Conservation (phyloP, 2,329 filamentous ascomycete genomes). For the Daldinia sp. region DNA sequence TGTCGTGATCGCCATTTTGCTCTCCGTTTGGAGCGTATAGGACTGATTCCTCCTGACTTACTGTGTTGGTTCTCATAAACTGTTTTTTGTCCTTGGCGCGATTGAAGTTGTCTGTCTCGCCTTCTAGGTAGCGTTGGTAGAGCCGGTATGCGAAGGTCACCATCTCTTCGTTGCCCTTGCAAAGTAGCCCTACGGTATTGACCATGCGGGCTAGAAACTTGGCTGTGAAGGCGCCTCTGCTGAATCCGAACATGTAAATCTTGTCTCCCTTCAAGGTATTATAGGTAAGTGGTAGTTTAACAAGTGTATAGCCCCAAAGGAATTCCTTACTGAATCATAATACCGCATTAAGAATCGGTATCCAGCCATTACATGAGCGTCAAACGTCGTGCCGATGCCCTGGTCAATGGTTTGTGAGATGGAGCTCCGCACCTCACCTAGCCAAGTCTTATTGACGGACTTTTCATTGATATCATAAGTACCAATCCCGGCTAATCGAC, state of each 20-base stretch:
- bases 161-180: not conserved
- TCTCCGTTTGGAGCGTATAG: no score
- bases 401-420: slow-evolving; percentile 45
- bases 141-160: not conserved
- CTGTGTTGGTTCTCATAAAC: not conserved
- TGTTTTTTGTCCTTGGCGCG: not conserved
- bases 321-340: slow-evolving; percentile 51
- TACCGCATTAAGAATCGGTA: slow-evolving; percentile 65
- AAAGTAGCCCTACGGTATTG: slow-evolving; percentile 57
- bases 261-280: slow-evolving; percentile 51
- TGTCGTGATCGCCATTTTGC: not conserved
- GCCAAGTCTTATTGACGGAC: slow-evolving; percentile 50
- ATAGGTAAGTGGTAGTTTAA: slow-evolving; percentile 6
- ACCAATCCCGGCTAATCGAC: slow-evolving; percentile 55
- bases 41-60: not conserved
- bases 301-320: not conserved
- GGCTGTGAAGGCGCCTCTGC: slow-evolving; percentile 61
- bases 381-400: slow-evolving; percentile 57
- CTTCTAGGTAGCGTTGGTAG: not conserved
- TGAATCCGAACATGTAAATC: slow-evolving; percentile 65
- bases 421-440: slow-evolving; percentile 47
- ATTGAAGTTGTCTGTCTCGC: not conserved
- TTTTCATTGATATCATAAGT: slow-evolving; percentile 57
- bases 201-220: slow-evolving; percentile 62
- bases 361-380: slow-evolving; percentile 60